Evolutionary conservation across 139 green algal genomes (phyloP), one percentile per base, ranked within the genome.

Genomic region (Spirogloea muscicola): DNA sequence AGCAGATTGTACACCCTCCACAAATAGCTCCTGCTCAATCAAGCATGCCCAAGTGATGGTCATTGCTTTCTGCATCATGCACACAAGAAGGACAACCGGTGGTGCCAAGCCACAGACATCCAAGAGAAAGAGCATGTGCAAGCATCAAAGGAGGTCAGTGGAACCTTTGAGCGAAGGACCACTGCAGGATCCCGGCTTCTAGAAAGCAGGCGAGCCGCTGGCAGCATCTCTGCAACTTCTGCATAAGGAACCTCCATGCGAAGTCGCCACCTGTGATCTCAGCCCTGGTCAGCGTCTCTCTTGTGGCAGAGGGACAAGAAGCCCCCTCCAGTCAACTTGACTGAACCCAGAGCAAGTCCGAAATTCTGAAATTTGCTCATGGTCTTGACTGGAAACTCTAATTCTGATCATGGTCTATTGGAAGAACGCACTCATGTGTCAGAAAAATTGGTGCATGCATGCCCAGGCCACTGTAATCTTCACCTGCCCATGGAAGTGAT

Each of bases 201-300:
- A 21, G 68, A 74, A 3, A 85, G 44, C 40, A 85, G 55, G 13
- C 58, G 49, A 25, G 52, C 46, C 18, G 68, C 77, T 25, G 80
- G 80, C 25, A 85, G 69, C 79, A 86, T 84, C 62, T 85, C 80
- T 31, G 73, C 58, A 10, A 85, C 43, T 16, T 82, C 80, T 36
- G 80, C 80, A 25, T 58, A 29, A 0, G 80, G 80, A 31, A 85
- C 80, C 18, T 69, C 73, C 27, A 85, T 38, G 37, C 67, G 42
- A 40, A 84, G 18, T 5, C 77, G 46, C 78, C 73, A 81, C 21
- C 60, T 18, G 7, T 7, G n/a, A n/a, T n/a, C n/a, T n/a, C 52
- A 7, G 10, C n/a, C n/a, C n/a, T n/a, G n/a, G n/a, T n/a, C n/a
- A n/a, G n/a, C n/a, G n/a, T n/a, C n/a, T n/a, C n/a, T n/a, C n/a